Evolutionary conservation across 78 protist genomes (phyloP).

Genomic region (Dictyostelium brefeldianum): DNA sequence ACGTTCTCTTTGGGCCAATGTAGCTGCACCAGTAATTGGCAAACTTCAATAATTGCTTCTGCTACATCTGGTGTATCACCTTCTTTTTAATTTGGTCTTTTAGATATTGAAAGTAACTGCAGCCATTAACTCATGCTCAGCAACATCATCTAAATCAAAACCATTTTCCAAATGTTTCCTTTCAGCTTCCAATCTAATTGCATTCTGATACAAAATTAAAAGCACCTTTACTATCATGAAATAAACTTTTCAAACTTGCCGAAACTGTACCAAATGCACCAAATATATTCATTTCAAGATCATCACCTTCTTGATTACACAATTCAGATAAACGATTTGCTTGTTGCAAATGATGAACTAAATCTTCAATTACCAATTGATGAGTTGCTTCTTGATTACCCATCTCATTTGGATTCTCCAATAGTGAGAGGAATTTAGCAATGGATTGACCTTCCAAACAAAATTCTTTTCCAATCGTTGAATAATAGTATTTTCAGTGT

Average conservation of each 20-base stretch:
- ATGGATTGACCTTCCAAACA: neutral
- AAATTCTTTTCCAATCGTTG: constrained; percentile 63
- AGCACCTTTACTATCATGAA: constrained; percentile 73
- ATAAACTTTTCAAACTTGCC: constrained; percentile 37
- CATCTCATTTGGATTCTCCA: constrained; percentile 78
- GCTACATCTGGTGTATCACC: constrained; percentile 70
- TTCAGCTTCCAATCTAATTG: neutral
- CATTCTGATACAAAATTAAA: constrained; percentile 31
- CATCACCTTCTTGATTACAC: constrained; percentile 50
- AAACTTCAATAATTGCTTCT: constrained; percentile 89
- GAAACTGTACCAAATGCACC: constrained; percentile 22
- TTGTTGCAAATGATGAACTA: constrained; percentile 41
- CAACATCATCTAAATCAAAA: constrained; percentile 81
- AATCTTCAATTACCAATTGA: constrained; percentile 57
- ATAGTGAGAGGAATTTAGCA: neutral
- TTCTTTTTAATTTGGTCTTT: constrained; percentile 74
- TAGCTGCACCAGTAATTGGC: constrained; percentile 89
- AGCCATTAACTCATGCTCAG: constrained; percentile 79
- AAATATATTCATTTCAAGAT: constrained; percentile 63
- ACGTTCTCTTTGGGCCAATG: constrained; percentile 87
- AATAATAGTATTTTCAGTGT: constrained; percentile 43
- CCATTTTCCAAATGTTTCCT: constrained; percentile 37
- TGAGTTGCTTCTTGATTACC: constrained; percentile 80
- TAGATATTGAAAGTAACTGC: constrained; percentile 77
- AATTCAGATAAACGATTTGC: constrained; percentile 23